phyloP scores from a whole-genome alignment of 2,329 filamentous ascomycete genomes.

The Exophiala aquamarina region DNA sequence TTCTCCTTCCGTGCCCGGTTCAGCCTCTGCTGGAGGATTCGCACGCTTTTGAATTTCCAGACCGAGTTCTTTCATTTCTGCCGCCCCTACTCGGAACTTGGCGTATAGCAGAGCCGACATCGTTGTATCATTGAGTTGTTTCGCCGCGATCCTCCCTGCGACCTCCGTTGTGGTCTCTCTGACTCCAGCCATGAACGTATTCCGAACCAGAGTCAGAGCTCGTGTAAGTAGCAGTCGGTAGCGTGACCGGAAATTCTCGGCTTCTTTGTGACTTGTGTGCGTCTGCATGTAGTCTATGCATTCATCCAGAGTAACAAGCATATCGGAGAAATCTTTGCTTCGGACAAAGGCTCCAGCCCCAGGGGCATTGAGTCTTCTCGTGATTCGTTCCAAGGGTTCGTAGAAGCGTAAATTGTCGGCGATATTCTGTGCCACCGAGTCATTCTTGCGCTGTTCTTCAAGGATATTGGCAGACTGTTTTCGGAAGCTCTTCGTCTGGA shows the following conservation, averaged over 20 bases:
- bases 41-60: slow-evolving; percentile 68
- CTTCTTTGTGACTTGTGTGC: slow-evolving; percentile 82
- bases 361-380: slow-evolving; percentile 84
- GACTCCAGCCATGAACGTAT: slow-evolving; percentile 64
- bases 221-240: slow-evolving; percentile 79
- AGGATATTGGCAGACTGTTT: slow-evolving; percentile 87
- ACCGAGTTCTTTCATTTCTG: slow-evolving; percentile 65
- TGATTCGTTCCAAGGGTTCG: slow-evolving; percentile 87
- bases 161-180: slow-evolving; percentile 64
- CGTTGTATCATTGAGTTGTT: slow-evolving; percentile 69
- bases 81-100: slow-evolving; percentile 67
- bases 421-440: slow-evolving; percentile 77
- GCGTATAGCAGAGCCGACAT: slow-evolving; percentile 70
- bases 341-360: slow-evolving; percentile 84
- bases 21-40: slow-evolving; percentile 58
- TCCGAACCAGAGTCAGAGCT: slow-evolving; percentile 65
- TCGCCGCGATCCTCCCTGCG: slow-evolving; percentile 62
- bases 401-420: slow-evolving; percentile 93
- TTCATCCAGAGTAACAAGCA: slow-evolving; percentile 81
- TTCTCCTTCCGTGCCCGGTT: slow-evolving; percentile 60
- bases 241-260: slow-evolving; percentile 80
- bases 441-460: slow-evolving; percentile 75
- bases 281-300: slow-evolving; percentile 91
- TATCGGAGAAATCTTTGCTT: slow-evolving; percentile 80
- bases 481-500: slow-evolving; percentile 90